These are phyloP conservation scores for Hanseniaspora gamundiae DNA, from an alignment of 1,139 yeast genomes.

Conservation along the genomic window DNA sequence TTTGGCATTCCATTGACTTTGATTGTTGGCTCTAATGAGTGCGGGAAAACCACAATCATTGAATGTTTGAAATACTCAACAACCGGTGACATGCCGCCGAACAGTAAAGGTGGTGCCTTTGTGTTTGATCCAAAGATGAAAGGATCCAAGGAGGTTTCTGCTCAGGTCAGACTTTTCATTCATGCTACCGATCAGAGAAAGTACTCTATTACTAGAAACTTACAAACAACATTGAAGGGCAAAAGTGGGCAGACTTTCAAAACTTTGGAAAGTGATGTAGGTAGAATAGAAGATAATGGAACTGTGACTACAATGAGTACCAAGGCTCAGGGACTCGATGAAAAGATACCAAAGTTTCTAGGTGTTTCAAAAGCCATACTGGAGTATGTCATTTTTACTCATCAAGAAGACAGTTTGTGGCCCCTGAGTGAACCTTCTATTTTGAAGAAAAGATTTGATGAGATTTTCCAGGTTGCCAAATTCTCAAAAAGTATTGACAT, in stretches of 20 bases:
- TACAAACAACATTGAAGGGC: slow-evolving; percentile 39
- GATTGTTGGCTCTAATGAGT: slow-evolving; percentile 93
- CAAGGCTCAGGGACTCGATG: slow-evolving; percentile 75
- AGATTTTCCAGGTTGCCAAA: slow-evolving; percentile 88
- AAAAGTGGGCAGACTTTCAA: slow-evolving; percentile 64
- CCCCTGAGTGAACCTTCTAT: slow-evolving; percentile 87
- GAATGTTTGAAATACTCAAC: slow-evolving; percentile 91
- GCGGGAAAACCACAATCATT: slow-evolving; percentile 96
- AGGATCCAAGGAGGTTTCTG: slow-evolving; percentile 67
- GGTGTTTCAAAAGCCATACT: slow-evolving; percentile 84
- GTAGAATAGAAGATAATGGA: slow-evolving; percentile 47
- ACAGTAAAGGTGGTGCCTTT: slow-evolving; percentile 92
- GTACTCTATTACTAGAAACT: slow-evolving; percentile 65
- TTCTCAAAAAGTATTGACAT: slow-evolving; percentile 84
- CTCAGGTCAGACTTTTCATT: slow-evolving; percentile 61
- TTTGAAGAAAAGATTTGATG: slow-evolving; percentile 87
- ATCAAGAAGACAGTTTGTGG: slow-evolving; percentile 96
- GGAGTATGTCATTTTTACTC: slow-evolving; percentile 92
- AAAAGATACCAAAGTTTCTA: slow-evolving; percentile 64
- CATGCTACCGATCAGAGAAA: slow-evolving; percentile 1
- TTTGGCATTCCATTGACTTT: slow-evolving; percentile 86
- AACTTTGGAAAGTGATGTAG: slow-evolving; percentile 80
- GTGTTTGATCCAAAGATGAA: slow-evolving; percentile 83
- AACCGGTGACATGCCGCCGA: slow-evolving; percentile 93
- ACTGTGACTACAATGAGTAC: slow-evolving; percentile 68